Evolutionary conservation across 805 yeast species (phyloP).

Genomic region (Tetrapisispora arboricola): DNA sequence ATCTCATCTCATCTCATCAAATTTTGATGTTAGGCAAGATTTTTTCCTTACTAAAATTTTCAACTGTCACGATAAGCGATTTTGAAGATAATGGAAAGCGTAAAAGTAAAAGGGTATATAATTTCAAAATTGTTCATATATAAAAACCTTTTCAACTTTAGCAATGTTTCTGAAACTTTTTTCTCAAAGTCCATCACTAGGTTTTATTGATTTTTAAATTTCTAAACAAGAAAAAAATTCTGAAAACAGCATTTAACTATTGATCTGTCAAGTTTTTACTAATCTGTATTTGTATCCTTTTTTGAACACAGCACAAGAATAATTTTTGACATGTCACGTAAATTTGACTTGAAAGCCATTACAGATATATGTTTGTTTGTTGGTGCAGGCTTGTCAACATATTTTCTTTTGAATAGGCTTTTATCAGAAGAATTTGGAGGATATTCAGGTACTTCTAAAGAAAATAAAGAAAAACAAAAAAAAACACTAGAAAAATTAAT

Average conservation of each 20-base stretch:
- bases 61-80: not conserved
- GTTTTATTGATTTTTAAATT: no score
- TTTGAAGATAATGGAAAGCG: not conserved
- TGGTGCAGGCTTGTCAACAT: constrained; percentile 62
- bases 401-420: constrained; percentile 44
- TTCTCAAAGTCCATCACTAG: not conserved
- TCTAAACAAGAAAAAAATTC: no score
- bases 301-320: no score
- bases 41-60: constrained; percentile 2
- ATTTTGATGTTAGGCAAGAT: not conserved
- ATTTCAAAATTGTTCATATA: no score
- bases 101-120: not conserved
- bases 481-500: constrained; percentile 49
- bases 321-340: constrained; percentile 22
- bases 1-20: not conserved
- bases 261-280: no score
- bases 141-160: no score
- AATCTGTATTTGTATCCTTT: no score
- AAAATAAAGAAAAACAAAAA: constrained; percentile 50
- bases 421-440: constrained; percentile 37
- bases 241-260: no score
- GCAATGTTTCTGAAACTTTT: no score
- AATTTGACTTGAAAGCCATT: constrained; percentile 31
- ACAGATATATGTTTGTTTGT: constrained; percentile 41
- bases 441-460: constrained; percentile 36